A percentile compares a stretch with the other conserved stretches of the same genome.
Conservation (phyloP, 371 early-diverging fungal genomes). For the Synchytrium microbalum region DNA sequence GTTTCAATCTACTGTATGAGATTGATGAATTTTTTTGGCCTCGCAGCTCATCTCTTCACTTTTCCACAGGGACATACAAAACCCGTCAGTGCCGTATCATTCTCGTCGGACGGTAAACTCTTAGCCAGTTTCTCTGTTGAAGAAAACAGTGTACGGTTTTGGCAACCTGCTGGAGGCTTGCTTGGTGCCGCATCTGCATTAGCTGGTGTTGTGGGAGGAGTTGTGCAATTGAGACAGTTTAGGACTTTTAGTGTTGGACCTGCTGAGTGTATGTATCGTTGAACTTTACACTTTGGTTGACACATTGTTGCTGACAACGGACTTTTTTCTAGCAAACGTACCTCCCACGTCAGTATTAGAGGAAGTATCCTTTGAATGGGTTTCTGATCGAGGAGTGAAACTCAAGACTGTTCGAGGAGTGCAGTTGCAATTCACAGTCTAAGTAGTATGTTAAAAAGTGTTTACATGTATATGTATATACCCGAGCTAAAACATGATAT, state of each 20-base stretch:
- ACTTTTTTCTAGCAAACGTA: conserved; percentile 14
- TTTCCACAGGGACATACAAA: conserved; percentile 52
- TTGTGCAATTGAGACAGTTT: conserved; percentile 33
- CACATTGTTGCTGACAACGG: conserved; percentile 29
- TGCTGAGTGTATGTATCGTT: conserved; percentile 37
- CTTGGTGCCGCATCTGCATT: conserved; percentile 44
- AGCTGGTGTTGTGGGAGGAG: conserved; percentile 29
- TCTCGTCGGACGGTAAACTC: conserved; percentile 71
- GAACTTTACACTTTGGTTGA: conserved; percentile 2
- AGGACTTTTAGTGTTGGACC: conserved; percentile 59
- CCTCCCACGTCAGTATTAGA: conserved; percentile 29
- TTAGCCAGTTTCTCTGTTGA: conserved; percentile 65
- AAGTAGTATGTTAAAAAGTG: background rate
- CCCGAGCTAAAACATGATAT: no score
- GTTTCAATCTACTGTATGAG: background rate
- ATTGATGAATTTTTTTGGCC: background rate
- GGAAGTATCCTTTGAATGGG: conserved; percentile 63
- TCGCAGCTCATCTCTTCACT: no score
- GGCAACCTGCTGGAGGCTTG: conserved; percentile 65
- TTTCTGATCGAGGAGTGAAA: conserved; percentile 52
- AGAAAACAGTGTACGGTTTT: conserved; percentile 65
- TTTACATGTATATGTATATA: background rate
- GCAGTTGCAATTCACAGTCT: conserved; percentile 32
- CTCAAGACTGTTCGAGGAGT: conserved; percentile 30
- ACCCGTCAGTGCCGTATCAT: conserved; percentile 60